Evolutionary conservation across 2,329 filamentous ascomycete genomes (phyloP).

Genomic region (Colletotrichum sp.): DNA sequence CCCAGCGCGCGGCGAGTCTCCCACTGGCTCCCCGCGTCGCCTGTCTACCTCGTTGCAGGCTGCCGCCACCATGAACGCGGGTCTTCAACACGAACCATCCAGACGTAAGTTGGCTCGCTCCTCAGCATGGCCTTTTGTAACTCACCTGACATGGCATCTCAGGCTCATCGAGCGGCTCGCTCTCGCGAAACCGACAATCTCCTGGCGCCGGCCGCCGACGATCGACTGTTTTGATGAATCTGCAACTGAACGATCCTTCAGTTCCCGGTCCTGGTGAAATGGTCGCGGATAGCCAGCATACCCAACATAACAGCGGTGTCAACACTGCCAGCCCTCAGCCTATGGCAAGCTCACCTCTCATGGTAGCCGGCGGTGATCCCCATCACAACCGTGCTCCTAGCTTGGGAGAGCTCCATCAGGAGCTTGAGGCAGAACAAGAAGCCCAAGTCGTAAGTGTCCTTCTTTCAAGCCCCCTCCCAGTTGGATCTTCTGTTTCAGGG

Average conservation of each 20-base stretch:
- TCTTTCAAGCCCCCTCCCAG: neutral
- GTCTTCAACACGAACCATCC: slow-evolving; percentile 70
- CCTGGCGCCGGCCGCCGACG: slow-evolving; percentile 63
- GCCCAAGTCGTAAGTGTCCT: slow-evolving; percentile 68
- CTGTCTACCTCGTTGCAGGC: slow-evolving; percentile 76
- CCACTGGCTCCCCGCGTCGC: slow-evolving; percentile 67
- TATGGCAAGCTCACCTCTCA: slow-evolving; percentile 52
- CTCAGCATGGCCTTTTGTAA: neutral
- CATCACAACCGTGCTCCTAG: slow-evolving; percentile 73
- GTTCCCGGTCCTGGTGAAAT: slow-evolving; percentile 74
- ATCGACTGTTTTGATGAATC: slow-evolving; percentile 74
- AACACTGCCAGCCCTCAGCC: slow-evolving; percentile 48
- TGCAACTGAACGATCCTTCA: slow-evolving; percentile 74
- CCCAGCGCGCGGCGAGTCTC: slow-evolving; percentile 48
- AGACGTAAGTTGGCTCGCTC: slow-evolving; percentile 51
- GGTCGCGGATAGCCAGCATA: slow-evolving; percentile 49
- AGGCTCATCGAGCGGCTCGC: slow-evolving; percentile 60
- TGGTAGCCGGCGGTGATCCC: slow-evolving; percentile 47
- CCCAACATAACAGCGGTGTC: slow-evolving; percentile 28
- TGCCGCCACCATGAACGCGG: slow-evolving; percentile 78
- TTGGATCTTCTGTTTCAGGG: neutral
- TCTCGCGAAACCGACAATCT: slow-evolving; percentile 48
- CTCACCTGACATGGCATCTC: neutral
- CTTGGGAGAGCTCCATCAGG: slow-evolving; percentile 78
- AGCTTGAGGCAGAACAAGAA: slow-evolving; percentile 80